Evolutionary conservation across 2,329 filamentous ascomycete genomes (phyloP), one percentile per base, ranked within the genome.

Genomic region (Ceratocystis lukuohia): DNA sequence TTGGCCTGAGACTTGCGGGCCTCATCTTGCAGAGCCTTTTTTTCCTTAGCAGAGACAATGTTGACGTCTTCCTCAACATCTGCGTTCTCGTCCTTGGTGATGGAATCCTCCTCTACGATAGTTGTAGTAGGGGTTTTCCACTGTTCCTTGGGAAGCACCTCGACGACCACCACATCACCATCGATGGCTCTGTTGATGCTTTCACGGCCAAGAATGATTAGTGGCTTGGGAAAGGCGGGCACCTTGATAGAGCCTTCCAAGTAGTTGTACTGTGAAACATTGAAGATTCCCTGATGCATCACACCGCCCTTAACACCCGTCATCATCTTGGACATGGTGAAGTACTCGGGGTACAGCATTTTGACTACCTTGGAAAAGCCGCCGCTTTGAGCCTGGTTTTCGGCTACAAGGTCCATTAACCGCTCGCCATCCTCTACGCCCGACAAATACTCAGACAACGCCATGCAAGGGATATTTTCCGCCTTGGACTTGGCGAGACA

Each of bases 61-160:
- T 66, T 62, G n/a, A 96, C 84, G n/a, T 96, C 80, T 56, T 87
- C 87, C 30, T 82, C 83, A 5, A 82, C 82, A 70, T 97, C 94
- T 1, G 94, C 88, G 71, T 96, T 96, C 72, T 99, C 94, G 72
- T 99, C 91, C 75, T 89, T 91, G 65, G 91, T 96, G 48, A 97
- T 79, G 1, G 87, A 83, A 71, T 96, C 93, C 74, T 99, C 94
- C 70, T 99, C 94, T 41, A 99, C 87, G 61, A 99, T 93, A 75
- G 96, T 96, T 3, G 90, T 93, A 1, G 93, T 97, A 0, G 94
- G 92, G 59, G 88, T 87, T 76, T 96, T 97, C 94, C 94, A 99
- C 75, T 96, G 93, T 66, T 96, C 91, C 74, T 92, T 89, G 0
- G 94, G 91, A 1, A 99, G 79, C 2, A 99, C 84, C 75, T 99